phyloP scores from a whole-genome alignment of 1,284 basidiomycete species.

The Pseudozyma thailandica region DNA sequence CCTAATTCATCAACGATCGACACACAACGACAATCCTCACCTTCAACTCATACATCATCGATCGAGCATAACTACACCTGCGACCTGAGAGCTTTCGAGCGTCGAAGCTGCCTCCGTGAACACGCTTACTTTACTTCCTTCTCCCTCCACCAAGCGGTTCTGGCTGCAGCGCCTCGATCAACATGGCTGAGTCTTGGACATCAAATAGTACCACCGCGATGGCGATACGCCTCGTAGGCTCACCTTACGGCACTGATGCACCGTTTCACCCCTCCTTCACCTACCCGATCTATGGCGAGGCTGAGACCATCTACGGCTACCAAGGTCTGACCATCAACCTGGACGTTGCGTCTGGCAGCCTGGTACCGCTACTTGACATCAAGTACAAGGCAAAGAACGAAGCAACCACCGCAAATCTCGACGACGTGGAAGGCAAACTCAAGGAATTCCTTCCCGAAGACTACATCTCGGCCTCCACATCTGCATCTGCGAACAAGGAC shows the following conservation, averaged over 20 bases:
- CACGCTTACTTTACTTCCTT: no score
- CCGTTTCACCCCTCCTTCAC: constrained; percentile 62
- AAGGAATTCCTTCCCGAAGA: constrained; percentile 82
- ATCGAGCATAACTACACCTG: no score
- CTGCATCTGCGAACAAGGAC: constrained; percentile 68
- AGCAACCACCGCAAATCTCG: constrained; percentile 75
- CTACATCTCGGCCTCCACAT: constrained; percentile 37
- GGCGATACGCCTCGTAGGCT: constrained; percentile 52
- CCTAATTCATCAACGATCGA: no score
- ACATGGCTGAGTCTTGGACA: constrained; percentile 57
- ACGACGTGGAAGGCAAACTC: constrained; percentile 84
- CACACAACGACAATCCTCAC: no score
- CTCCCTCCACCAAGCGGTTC: no score
- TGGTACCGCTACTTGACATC: constrained; percentile 71
- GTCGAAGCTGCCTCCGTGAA: no score
- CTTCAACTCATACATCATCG: no score
- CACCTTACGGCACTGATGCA: constrained; percentile 35
- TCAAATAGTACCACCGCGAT: constrained; percentile 57
- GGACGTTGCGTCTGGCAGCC: constrained; percentile 85
- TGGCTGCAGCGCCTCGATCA: neutral
- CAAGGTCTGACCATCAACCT: constrained; percentile 75
- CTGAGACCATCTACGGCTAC: constrained; percentile 97
- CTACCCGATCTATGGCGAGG: constrained; percentile 80
- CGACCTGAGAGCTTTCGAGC: no score
- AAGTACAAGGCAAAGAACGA: constrained; percentile 61